phyloP scores from a whole-genome alignment of 495 filamentous ascomycete species.

The Penicillium antarcticum region DNA sequence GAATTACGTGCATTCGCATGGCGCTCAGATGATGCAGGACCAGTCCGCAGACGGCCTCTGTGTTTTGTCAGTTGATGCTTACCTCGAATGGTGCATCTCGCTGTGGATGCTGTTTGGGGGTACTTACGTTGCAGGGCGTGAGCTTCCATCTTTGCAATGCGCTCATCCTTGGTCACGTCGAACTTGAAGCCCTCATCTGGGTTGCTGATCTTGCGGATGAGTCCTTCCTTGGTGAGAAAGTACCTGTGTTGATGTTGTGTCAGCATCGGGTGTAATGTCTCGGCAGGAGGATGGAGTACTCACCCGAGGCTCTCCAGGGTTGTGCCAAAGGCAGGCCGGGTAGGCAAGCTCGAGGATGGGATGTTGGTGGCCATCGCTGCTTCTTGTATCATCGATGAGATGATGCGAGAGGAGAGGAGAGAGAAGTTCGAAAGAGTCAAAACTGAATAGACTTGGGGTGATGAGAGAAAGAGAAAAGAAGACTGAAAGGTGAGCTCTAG shows the following conservation, averaged over 20 bases:
- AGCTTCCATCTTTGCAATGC: constrained; percentile 18
- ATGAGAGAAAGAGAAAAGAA: background rate
- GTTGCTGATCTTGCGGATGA: constrained; percentile 64
- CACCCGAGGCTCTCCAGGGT: constrained; percentile 66
- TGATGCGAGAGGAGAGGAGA: background rate
- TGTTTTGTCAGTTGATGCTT: background rate
- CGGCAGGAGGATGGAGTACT: constrained; percentile 6
- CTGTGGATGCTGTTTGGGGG: constrained; percentile 44
- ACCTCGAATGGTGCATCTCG: too few relatives aligned
- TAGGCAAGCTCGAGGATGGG: too few relatives aligned
- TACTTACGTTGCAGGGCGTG: constrained; percentile 59
- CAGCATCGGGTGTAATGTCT: background rate
- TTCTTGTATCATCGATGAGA: background rate
- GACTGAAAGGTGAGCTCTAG: background rate
- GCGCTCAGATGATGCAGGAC: constrained; percentile 59
- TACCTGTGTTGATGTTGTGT: constrained; percentile 47
- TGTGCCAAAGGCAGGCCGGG: too few relatives aligned
- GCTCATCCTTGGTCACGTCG: constrained; percentile 65
- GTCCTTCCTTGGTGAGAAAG: constrained; percentile 66
- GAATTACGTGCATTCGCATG: constrained; percentile 28
- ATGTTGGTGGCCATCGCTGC: too few relatives aligned
- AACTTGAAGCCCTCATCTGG: constrained; percentile 68
- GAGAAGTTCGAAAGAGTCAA: background rate
- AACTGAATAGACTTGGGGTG: background rate
- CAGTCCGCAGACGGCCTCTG: constrained; percentile 61